Conservation (phyloP, 164 flowering plant species). For the Nymphaea thermarum region DNA sequence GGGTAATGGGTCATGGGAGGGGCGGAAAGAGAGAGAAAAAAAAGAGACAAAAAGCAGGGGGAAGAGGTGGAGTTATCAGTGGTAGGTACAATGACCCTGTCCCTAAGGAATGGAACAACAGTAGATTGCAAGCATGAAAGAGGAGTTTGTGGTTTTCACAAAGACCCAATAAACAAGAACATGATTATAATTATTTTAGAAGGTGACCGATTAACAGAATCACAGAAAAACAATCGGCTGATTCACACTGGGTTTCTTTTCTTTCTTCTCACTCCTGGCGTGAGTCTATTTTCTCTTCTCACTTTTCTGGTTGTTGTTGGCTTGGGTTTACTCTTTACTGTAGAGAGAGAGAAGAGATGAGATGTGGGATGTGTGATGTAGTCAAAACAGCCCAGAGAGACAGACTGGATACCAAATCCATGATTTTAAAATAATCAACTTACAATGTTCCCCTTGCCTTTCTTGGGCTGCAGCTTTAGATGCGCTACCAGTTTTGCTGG, state of each 20-base stretch:
- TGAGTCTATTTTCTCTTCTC: not conserved
- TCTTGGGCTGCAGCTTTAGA: not conserved
- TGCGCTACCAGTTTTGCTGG: no score
- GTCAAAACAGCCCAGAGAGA: not conserved
- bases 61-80: slow-evolving; percentile 66
- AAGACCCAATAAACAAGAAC: not conserved
- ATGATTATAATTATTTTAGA: not conserved
- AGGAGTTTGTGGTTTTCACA: slow-evolving; percentile 8
- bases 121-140: slow-evolving; percentile 4
- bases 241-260: not conserved
- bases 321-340: not conserved
- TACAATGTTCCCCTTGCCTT: not conserved
- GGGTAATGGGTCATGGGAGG: slow-evolving; percentile 13
- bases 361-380: not conserved
- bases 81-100: slow-evolving; percentile 31
- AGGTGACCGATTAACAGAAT: not conserved
- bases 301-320: not conserved
- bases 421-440: not conserved
- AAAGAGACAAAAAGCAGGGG: slow-evolving; percentile 3
- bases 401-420: not conserved
- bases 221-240: not conserved
- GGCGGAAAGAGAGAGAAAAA: slow-evolving; percentile 11
- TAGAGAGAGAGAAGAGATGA: not conserved
- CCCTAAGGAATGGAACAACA: slow-evolving; percentile 19
- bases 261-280: not conserved